Base-by-base conservation (phyloP, 1,284 basidiomycete genomes). In the Trichosporon sp. region DNA sequence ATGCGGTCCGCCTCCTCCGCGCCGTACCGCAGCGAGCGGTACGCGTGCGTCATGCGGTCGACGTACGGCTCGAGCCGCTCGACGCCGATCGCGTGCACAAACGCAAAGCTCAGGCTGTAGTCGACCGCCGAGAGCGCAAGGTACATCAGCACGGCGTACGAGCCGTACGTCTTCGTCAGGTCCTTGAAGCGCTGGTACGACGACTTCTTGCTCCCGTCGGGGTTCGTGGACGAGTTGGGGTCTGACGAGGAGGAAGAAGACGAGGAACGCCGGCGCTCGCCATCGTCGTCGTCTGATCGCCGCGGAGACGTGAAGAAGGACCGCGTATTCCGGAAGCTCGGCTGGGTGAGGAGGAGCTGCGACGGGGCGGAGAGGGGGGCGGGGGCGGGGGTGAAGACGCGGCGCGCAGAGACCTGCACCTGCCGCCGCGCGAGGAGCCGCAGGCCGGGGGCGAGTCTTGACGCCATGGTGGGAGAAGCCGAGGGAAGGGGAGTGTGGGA, bases 121-220 rank as follows among this genome's bases (percentile, higher is more conserved):
- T 97, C 95, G 78, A 92, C 78, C 9, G 85, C 85, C 32, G 87
- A 88, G 68, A 96, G 80, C 56, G 89, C 79, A 74, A 90, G 67
- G 85, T 98, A 97, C 56, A 97, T 89, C 44, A 91, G 92, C 27
- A 97, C 86, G 5, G 95, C 92, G 79, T 95, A 95, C 90, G 91
- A 93, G 34, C 95, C 95, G 79, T 98, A 96, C 6, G 91, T 88
- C 78, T 92, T 94, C 74, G 95, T 91, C 71, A 97, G 89, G 75
- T 89, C 87, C 82, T 92, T 95, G 44, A 97, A 87, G 18, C 90
- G 88, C 44, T 74, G 69, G 65, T 78, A 77, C 27, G 78, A 77
- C 1, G 76, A 74, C 56, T 70, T 68, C 15, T 60, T 60, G 5
- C 23, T 8, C 15, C 29, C 56, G 29, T 60, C 56, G 1, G 51